Evolutionary conservation across 371 early-diverging fungal genomes (phyloP).

Genomic region (Mortierella sp.): DNA sequence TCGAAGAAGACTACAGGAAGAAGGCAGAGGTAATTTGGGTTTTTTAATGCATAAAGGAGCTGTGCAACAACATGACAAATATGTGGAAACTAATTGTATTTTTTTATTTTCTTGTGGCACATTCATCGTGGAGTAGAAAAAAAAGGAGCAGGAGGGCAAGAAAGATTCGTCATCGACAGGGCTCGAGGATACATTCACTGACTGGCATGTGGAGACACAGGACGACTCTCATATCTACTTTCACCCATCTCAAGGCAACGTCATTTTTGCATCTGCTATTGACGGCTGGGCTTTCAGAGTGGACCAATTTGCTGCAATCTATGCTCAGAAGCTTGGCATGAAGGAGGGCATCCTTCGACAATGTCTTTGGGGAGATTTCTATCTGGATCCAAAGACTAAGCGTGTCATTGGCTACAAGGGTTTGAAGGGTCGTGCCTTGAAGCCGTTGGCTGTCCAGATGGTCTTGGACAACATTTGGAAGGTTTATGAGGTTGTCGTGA

Average conservation of each 20-base stretch:
- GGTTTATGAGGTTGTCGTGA: conserved; percentile 87
- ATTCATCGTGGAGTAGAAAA: conserved; percentile 26
- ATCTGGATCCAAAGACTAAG: conserved; percentile 94
- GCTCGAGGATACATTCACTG: conserved; percentile 60
- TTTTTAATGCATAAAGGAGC: background rate
- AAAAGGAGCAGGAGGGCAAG: conserved; percentile 29
- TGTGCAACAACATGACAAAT: too few species aligned
- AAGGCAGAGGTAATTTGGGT: conserved; percentile 64
- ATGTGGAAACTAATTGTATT: too few species aligned
- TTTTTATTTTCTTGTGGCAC: too few species aligned
- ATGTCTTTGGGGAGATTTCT: conserved; percentile 97
- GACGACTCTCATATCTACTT: conserved; percentile 96
- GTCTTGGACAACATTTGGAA: conserved; percentile 96
- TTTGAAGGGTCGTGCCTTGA: conserved; percentile 82
- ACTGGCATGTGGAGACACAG: conserved; percentile 89
- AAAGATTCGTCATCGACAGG: conserved; percentile 60
- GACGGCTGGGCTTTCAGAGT: conserved; percentile 99
- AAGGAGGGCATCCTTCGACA: conserved; percentile 80
- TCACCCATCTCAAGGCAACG: conserved; percentile 95
- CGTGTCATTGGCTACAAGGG: conserved; percentile 89
- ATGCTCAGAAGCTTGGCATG: conserved; percentile 91
- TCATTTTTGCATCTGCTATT: conserved; percentile 94
- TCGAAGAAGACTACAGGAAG: conserved; percentile 89
- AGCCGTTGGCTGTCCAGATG: conserved; percentile 97
- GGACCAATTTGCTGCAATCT: conserved; percentile 92